Base-by-base conservation (phyloP, 1,139 yeast genomes). In the Debaryomycetaceae sp. region DNA sequence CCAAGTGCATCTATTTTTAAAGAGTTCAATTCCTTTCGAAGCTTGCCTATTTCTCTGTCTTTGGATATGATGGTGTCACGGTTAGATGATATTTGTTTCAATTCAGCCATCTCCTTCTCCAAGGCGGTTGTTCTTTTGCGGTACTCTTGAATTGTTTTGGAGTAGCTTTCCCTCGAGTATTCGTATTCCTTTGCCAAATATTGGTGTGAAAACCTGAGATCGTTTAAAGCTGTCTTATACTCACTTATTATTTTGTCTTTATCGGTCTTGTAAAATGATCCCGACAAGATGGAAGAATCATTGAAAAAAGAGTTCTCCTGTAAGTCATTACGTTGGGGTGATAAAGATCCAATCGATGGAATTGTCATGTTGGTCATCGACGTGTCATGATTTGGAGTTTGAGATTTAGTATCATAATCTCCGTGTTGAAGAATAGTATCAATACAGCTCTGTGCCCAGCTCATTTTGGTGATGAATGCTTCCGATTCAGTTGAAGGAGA, bases 191-290 rank as follows among this genome's bases (percentile, higher is more conserved):
- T 78, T 5, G 81, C 68, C 42, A 83, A 66, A 56, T 81, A 83
- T 50, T 77, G 80, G 58, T 82, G 86, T 3, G 86, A 80, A 58
- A 82, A 82, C 47, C 82, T 78, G 45, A 83, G 67, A 55, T 83
- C 88, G 45, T 70, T 74, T 42, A 83, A 63, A 1, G 86, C 85
- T 0, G 85, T 78, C 50, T 70, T 76, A 55, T 79, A 70, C 42
- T 74, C 81, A 27, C 64, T 55, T 5, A 74, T 44, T 8, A 65
- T 57, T 52, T 66, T 69, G 22, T 60, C 60, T 14, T 55, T 55
- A 24, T 36, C 38, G 41, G 42, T 45, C 42, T 48, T 49, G 36
- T 66, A 58, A 6, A 70, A 56, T 22, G 56, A 49, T n/a, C 48
- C 45, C 3, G 70, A 62, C 34, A 62, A 51, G 41, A 63, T 54